Conservation (phyloP, 106 monocot genomes). For the Gastrodia elata region DNA sequence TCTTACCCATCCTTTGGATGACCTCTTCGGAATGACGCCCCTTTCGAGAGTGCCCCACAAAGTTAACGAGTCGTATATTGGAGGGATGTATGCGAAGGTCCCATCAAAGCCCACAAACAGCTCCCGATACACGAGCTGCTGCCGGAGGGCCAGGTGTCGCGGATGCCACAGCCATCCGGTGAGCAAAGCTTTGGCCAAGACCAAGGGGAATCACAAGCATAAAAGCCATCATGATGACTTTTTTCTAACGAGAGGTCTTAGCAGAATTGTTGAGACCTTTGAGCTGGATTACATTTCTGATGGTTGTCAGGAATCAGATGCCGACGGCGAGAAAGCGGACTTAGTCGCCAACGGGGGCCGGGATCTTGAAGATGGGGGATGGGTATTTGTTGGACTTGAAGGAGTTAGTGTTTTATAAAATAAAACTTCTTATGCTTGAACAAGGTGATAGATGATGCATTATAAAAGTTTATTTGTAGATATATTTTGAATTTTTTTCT, state of each 20-base stretch:
- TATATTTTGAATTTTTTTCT: too few species aligned
- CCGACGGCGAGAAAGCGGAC: background rate
- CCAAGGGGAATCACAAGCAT: background rate
- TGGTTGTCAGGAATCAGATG: background rate
- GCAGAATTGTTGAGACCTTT: background rate
- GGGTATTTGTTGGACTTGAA: background rate
- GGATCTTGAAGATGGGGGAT: background rate
- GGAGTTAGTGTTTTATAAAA: too few species aligned
- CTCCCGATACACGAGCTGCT: background rate
- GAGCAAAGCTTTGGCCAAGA: background rate
- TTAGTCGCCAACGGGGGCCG: background rate
- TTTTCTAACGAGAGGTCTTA: background rate
- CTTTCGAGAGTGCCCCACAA: background rate
- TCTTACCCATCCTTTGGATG: background rate
- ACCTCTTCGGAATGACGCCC: background rate
- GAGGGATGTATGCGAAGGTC: background rate
- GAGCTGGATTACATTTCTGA: background rate
- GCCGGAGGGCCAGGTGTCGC: background rate
- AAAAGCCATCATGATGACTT: background rate
- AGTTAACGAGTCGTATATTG: background rate
- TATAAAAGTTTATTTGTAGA: too few species aligned
- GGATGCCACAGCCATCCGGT: background rate
- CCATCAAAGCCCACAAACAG: background rate
- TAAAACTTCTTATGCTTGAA: too few species aligned
- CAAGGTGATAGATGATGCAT: too few species aligned